phyloP scores from a whole-genome alignment of 768 basidiomycete genomes.

The Rhizopogon rudus region DNA sequence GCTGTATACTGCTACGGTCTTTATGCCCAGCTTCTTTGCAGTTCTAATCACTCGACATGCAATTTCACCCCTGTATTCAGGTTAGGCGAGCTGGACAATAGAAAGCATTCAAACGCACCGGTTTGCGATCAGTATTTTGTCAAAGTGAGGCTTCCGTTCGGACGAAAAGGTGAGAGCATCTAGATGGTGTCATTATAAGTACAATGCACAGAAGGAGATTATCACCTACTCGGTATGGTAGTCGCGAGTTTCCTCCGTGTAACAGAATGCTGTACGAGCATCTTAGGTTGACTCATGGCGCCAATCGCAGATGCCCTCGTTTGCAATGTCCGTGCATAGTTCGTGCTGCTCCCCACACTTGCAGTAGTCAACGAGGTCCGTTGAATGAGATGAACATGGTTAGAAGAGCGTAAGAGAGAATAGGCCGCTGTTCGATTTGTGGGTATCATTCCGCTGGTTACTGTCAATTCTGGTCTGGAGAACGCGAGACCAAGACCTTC shows the following conservation, averaged over 20 bases:
- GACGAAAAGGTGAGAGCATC: background rate
- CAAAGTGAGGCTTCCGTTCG: slow-evolving; percentile 55
- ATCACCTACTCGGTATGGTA: slow-evolving; percentile 12
- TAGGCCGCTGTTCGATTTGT: slow-evolving; percentile 22
- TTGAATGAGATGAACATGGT: background rate
- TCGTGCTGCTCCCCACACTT: background rate
- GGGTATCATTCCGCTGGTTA: slow-evolving; percentile 22
- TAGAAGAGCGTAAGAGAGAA: slow-evolving; percentile 13
- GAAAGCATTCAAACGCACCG: slow-evolving; percentile 38
- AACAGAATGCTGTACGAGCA: background rate
- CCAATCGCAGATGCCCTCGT: background rate
- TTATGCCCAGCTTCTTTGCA: slow-evolving; percentile 81
- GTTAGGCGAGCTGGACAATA: background rate
- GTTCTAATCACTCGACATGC: slow-evolving; percentile 94
- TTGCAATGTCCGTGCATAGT: background rate
- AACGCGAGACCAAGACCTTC: too few relatives aligned
- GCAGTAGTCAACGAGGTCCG: background rate
- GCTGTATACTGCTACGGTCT: slow-evolving; percentile 89
- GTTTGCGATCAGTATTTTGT: slow-evolving; percentile 92
- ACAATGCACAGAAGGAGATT: background rate
- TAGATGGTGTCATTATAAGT: background rate
- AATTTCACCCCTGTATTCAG: slow-evolving; percentile 74
- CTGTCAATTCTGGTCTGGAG: background rate
- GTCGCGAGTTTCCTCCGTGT: slow-evolving; percentile 14
- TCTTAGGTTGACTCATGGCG: background rate